These are phyloP conservation scores for Stemphylium beticola DNA, from an alignment of 2,329 filamentous ascomycete genomes.

Conservation along the genomic window DNA sequence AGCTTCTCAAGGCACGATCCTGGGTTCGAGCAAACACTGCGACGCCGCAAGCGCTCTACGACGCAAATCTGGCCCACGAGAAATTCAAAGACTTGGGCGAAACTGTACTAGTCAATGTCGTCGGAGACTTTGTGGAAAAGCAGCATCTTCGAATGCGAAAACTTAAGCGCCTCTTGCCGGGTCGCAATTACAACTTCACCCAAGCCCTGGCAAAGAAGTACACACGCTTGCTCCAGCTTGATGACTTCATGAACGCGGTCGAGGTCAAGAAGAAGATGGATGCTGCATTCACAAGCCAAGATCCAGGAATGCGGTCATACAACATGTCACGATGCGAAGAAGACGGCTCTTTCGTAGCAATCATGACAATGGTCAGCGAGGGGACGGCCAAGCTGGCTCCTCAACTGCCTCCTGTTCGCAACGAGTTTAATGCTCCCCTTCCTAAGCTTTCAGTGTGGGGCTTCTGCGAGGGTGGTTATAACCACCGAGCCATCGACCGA, in stretches of 20 bases:
- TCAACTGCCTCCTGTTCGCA: constrained; percentile 63
- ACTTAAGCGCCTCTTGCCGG: constrained; percentile 60
- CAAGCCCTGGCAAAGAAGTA: constrained; percentile 64
- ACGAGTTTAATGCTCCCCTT: constrained; percentile 47
- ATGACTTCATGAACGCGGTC: constrained; percentile 58
- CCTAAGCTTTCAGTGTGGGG: constrained; percentile 65
- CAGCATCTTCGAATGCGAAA: constrained; percentile 67
- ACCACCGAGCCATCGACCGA: constrained; percentile 71
- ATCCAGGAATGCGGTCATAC: constrained; percentile 40
- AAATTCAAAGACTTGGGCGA: constrained; percentile 49
- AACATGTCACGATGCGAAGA: constrained; percentile 62
- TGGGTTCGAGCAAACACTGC: constrained; percentile 56
- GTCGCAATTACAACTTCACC: constrained; percentile 68
- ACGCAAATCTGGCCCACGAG: constrained; percentile 47
- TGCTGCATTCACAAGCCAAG: constrained; percentile 52
- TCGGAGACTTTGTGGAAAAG: constrained; percentile 60
- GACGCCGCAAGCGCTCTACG: constrained; percentile 50
- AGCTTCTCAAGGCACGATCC: constrained; percentile 46
- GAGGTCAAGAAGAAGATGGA: constrained; percentile 68
- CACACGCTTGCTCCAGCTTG: constrained; percentile 57
- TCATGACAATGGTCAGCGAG: constrained; percentile 68
- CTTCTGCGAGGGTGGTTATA: constrained; percentile 73
- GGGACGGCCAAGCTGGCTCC: constrained; percentile 63
- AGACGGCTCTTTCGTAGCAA: constrained; percentile 70
- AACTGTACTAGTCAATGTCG: constrained; percentile 53